These are phyloP conservation scores for Globisporangium polare DNA, from an alignment of 352 stramenopile species.

Conservation along the genomic window DNA sequence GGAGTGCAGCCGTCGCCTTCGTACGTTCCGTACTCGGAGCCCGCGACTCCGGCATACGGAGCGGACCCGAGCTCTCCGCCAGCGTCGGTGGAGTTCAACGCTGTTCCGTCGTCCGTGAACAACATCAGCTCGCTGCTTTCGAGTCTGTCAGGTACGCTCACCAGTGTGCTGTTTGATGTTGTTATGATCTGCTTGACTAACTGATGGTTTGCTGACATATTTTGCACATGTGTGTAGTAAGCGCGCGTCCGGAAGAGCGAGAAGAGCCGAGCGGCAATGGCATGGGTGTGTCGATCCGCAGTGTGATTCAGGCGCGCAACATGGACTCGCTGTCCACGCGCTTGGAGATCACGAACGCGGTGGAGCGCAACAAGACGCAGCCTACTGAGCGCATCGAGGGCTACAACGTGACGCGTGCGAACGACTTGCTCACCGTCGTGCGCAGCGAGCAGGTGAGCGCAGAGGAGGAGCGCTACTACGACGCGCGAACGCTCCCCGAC, in stretches of 20 bases:
- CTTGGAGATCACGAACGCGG: slow-evolving; percentile 64
- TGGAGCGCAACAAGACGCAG: slow-evolving; percentile 58
- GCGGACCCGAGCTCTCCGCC: slow-evolving; percentile 28
- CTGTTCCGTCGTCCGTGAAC: slow-evolving; percentile 27
- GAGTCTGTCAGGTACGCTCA: slow-evolving; percentile 44
- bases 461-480: slow-evolving; percentile 69
- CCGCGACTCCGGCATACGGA: not conserved
- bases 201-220: not conserved
- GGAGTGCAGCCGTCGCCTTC: slow-evolving; percentile 23
- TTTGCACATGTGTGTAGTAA: slow-evolving; percentile 22
- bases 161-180: not conserved
- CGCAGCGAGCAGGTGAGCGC: slow-evolving; percentile 53
- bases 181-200: not conserved
- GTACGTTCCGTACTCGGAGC: slow-evolving; percentile 14
- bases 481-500: slow-evolving; percentile 61
- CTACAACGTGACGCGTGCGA: slow-evolving; percentile 77
- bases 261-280: slow-evolving; percentile 68
- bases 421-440: slow-evolving; percentile 63
- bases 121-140: slow-evolving; percentile 59
- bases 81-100: slow-evolving; percentile 44
- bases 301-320: slow-evolving; percentile 46
- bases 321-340: slow-evolving; percentile 75
- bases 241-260: slow-evolving; percentile 30
- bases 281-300: slow-evolving; percentile 49
- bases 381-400: slow-evolving; percentile 52